Evolutionary conservation across 2,329 filamentous ascomycete genomes (phyloP).

Genomic region (Lomentospora prolificans): DNA sequence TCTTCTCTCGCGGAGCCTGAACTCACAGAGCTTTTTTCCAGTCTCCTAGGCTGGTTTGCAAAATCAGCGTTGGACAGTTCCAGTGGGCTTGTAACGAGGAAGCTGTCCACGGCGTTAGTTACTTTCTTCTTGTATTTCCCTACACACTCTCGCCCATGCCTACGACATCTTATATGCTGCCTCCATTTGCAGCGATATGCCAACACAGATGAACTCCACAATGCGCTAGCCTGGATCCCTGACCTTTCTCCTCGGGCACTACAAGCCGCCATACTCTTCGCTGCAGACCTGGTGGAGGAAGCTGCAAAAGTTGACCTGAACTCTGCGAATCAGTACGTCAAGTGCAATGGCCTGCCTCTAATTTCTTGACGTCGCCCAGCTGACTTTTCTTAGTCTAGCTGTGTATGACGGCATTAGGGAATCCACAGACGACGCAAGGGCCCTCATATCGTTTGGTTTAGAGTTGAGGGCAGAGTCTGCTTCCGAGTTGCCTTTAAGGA

Average conservation of each 20-base stretch:
- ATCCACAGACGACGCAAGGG: slow-evolving; percentile 29
- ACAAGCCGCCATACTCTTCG: slow-evolving; percentile 15
- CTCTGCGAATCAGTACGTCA: slow-evolving; percentile 42
- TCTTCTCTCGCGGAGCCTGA: slow-evolving; percentile 45
- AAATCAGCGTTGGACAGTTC: slow-evolving; percentile 40
- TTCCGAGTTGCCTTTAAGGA: slow-evolving; percentile 26
- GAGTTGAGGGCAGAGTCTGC: slow-evolving; percentile 14
- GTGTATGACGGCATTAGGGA: slow-evolving; percentile 29
- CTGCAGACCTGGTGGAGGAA: slow-evolving; percentile 47
- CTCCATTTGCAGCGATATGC: slow-evolving; percentile 15
- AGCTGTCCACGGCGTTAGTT: slow-evolving; percentile 67
- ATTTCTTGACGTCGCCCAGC: slow-evolving; percentile 11
- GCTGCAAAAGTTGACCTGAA: slow-evolving; percentile 57
- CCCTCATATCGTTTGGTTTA: slow-evolving; percentile 30
- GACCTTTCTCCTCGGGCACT: slow-evolving; percentile 19
- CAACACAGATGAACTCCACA: not conserved
- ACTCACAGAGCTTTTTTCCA: slow-evolving; percentile 47
- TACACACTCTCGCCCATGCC: slow-evolving; percentile 53
- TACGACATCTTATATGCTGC: slow-evolving; percentile 50
- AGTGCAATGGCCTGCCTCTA: slow-evolving; percentile 16
- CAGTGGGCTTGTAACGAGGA: slow-evolving; percentile 55
- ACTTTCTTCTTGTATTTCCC: slow-evolving; percentile 67
- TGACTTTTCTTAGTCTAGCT: slow-evolving; percentile 20
- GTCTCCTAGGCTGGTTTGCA: slow-evolving; percentile 54
- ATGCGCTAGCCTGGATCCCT: not conserved